A percentile compares a stretch with the other conserved stretches of the same genome.
Evolutionary conservation across 176 grass and related monocot genomes (phyloP).

Genomic region (Rhynchospora pubera): DNA sequence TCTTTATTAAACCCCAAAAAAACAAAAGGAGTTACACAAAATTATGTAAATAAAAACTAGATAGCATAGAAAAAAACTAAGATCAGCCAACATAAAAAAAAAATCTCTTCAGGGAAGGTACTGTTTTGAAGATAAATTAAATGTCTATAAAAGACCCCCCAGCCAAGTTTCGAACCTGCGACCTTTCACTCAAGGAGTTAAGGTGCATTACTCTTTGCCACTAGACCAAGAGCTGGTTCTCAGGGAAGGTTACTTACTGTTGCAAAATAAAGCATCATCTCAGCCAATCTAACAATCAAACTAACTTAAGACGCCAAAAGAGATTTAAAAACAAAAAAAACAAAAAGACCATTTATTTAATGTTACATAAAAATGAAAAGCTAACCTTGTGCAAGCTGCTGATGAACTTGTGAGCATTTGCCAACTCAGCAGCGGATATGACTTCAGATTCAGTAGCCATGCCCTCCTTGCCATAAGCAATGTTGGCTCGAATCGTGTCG

Average conservation of each 20-base stretch:
- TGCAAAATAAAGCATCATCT: background rate
- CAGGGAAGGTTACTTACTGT: background rate
- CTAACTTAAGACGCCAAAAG: background rate
- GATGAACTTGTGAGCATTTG: conserved; percentile 95
- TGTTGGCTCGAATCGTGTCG: conserved; percentile 74
- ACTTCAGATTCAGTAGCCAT: conserved; percentile 72
- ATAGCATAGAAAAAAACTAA: background rate
- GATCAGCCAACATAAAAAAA: background rate
- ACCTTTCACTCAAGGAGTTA: no score
- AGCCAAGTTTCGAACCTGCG: no score
- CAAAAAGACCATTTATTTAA: background rate
- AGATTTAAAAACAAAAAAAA: background rate
- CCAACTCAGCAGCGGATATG: conserved; percentile 54
- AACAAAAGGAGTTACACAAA: no score
- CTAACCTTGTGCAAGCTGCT: conserved; percentile 69
- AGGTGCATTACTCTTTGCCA: no score
- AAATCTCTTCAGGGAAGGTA: background rate
- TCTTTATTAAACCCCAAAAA: no score
- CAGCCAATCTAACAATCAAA: background rate
- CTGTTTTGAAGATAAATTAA: no score
- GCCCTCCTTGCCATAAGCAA: conserved; percentile 93
- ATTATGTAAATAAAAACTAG: background rate
- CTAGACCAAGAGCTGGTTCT: no score
- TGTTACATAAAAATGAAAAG: background rate
- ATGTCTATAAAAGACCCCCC: no score